Conservation (phyloP, 2,329 filamentous ascomycete species). For the Sporothrix brunneoviolacea region DNA sequence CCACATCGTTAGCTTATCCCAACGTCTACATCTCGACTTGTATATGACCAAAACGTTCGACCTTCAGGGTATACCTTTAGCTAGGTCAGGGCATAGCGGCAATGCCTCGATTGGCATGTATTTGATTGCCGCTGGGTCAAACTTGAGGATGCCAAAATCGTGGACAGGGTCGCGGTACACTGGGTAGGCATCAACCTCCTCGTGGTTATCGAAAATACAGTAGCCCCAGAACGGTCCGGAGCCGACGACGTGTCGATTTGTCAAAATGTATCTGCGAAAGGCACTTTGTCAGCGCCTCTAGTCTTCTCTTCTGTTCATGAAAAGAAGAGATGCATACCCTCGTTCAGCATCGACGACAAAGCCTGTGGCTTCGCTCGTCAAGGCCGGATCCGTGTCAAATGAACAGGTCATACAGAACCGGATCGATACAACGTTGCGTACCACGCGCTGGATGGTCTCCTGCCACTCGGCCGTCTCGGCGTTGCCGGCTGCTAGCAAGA, state of each 20-base stretch:
- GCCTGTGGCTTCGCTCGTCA: slow-evolving; percentile 92
- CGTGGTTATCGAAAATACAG: slow-evolving; percentile 97
- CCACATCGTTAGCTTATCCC: neutral
- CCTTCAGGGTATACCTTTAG: slow-evolving; percentile 43
- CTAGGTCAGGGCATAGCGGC: slow-evolving; percentile 75
- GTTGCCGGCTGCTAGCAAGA: slow-evolving; percentile 21
- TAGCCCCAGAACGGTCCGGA: slow-evolving; percentile 97
- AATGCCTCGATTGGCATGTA: slow-evolving; percentile 89
- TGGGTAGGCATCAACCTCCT: slow-evolving; percentile 89
- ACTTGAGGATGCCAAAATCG: slow-evolving; percentile 94
- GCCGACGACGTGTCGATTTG: slow-evolving; percentile 89
- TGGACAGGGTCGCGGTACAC: slow-evolving; percentile 98
- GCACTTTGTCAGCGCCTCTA: too few relatives aligned
- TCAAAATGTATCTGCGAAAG: slow-evolving; percentile 61
- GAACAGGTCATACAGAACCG: slow-evolving; percentile 97
- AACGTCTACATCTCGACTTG: too few relatives aligned
- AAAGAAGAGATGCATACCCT: slow-evolving; percentile 45
- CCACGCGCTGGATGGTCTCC: slow-evolving; percentile 86
- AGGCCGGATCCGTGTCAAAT: slow-evolving; percentile 92
- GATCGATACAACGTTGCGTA: slow-evolving; percentile 95
- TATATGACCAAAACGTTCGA: too few relatives aligned
- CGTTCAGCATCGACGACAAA: slow-evolving; percentile 94
- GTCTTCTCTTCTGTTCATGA: too few relatives aligned
- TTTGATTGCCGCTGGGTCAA: slow-evolving; percentile 92
- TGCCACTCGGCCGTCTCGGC: slow-evolving; percentile 60